Percentiles rank a stretch among this genome's conserved stretches.
Evolutionary conservation across 2,329 filamentous ascomycete genomes (phyloP).

Genomic region (Xylariaceae sp.): DNA sequence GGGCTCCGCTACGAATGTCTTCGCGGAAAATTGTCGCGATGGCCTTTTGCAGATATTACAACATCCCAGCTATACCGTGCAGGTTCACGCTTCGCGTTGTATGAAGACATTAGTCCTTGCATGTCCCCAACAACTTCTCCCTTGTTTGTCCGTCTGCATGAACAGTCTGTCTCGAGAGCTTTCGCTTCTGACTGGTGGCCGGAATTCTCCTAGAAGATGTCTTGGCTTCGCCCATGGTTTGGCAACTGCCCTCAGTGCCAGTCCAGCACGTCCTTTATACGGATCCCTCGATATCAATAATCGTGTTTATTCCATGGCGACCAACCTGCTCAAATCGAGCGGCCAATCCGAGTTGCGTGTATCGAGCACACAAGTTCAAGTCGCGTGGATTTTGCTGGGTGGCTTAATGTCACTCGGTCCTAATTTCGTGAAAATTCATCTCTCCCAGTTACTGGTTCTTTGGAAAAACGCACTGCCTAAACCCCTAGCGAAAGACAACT

Average conservation of each 20-base stretch:
- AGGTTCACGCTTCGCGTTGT: conserved; percentile 81
- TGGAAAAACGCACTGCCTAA: conserved; percentile 98
- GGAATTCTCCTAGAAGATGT: conserved; percentile 76
- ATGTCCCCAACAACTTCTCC: conserved; percentile 85
- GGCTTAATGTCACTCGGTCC: conserved; percentile 94
- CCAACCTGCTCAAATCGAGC: conserved; percentile 85
- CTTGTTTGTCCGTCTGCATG: conserved; percentile 91
- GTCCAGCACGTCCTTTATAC: conserved; percentile 80
- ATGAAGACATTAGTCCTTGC: conserved; percentile 82
- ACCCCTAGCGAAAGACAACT: conserved; percentile 87
- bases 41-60: conserved; percentile 83
- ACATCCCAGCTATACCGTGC: conserved; percentile 93
- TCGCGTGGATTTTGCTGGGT: conserved; percentile 95
- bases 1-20: conserved; percentile 71
- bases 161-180: conserved; percentile 89
- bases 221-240: conserved; percentile 88
- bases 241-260: conserved; percentile 84
- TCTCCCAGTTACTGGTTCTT: conserved; percentile 84
- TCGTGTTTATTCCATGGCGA: conserved; percentile 83
- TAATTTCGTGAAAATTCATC: conserved; percentile 97
- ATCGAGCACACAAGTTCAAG: conserved; percentile 91
- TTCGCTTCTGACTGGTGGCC: conserved; percentile 64
- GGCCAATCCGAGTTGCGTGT: conserved; percentile 84
- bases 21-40: conserved; percentile 81
- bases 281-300: conserved; percentile 95